Evolutionary conservation across 1,284 basidiomycete genomes (phyloP), one percentile per base, ranked within the genome.

Genomic region (Sutorius eximius): DNA sequence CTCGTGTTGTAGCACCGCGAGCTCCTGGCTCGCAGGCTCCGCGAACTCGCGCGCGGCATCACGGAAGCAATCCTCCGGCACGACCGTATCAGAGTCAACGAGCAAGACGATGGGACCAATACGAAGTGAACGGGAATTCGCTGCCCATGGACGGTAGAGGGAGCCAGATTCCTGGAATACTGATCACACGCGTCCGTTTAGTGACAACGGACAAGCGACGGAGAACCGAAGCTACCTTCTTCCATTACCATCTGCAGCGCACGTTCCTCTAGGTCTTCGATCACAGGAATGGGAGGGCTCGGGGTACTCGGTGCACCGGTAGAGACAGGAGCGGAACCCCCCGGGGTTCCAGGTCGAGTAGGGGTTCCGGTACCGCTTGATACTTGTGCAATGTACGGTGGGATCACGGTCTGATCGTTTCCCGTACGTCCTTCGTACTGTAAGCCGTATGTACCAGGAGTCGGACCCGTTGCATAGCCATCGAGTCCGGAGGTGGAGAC

Each of bases 1-100:
- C 62, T 90, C 89, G 68, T 92, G 90, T 67, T 92, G 89, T 51
- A 94, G 85, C 69, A 93, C 90, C 3, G 83, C 91, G 33, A 93
- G 82, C 47, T 93, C 88, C 12, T 64, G 68, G 4, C 67, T 33
- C 2, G 59, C 59, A 3, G 89, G 89, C 69, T 88, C 86, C 3
- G 80, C 75, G 63, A 93, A 80, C 69, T 94, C 91, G 27, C 87
- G 82, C 3, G 89, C 91, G 1, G 91, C 91, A 71, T 93, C 91
- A 51, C 89, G 79, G 66, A 94, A 83, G 67, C 90, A 94, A 68
- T 93, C 92, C 70, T 82, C 86, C 3, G 91, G 91, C 0, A 94
- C 89, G 54, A 92, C 73, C n/a, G 91, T 94, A 71, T 93, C 91
- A 5, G 88, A 86, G 64, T 93, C 89, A 60, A 91, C 80, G 61